Percentiles rank a stretch among this genome's conserved stretches.
Conservation (phyloP, 164 flowering plant species). For the Magnolia sinica region DNA sequence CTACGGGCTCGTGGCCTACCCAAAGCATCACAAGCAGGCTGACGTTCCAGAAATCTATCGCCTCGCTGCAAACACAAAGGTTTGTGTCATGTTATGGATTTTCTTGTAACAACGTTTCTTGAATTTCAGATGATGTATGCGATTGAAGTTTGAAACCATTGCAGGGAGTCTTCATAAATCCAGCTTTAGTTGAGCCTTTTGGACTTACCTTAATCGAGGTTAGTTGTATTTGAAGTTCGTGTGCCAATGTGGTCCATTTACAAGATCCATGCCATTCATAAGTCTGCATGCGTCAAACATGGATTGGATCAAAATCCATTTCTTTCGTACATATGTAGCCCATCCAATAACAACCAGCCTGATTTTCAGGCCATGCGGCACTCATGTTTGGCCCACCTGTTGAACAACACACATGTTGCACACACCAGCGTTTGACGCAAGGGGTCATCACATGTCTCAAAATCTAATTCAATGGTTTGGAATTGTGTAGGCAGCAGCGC, state of each 20-base stretch:
- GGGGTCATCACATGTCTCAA: not conserved
- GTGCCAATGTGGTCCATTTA: not conserved
- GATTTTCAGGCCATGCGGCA: not conserved
- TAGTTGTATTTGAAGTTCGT: constrained; percentile 10
- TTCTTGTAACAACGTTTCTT: not conserved
- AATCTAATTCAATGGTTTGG: constrained; percentile 4
- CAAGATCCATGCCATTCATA: too few relatives aligned
- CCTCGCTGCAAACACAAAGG: constrained; percentile 87
- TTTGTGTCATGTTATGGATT: constrained; percentile 10
- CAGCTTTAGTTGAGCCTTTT: constrained; percentile 93
- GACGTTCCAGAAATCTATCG: constrained; percentile 96
- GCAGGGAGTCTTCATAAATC: constrained; percentile 97
- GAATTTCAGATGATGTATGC: not conserved
- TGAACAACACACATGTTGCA: too few relatives aligned
- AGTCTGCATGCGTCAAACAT: too few relatives aligned
- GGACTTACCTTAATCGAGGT: constrained; percentile 98
- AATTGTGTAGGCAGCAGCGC: constrained; percentile 82
- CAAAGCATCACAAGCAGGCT: constrained; percentile 90
- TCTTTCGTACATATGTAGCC: too few relatives aligned
- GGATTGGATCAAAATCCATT: not conserved
- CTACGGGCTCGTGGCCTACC: constrained; percentile 88
- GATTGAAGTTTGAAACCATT: not conserved
- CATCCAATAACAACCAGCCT: not conserved
- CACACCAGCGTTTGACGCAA: not conserved
- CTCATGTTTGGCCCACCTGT: too few relatives aligned